Percentiles rank a stretch among this genome's conserved stretches.
Conservation (phyloP, 2,329 filamentous ascomycete species). For the Epichloe bromicola region DNA sequence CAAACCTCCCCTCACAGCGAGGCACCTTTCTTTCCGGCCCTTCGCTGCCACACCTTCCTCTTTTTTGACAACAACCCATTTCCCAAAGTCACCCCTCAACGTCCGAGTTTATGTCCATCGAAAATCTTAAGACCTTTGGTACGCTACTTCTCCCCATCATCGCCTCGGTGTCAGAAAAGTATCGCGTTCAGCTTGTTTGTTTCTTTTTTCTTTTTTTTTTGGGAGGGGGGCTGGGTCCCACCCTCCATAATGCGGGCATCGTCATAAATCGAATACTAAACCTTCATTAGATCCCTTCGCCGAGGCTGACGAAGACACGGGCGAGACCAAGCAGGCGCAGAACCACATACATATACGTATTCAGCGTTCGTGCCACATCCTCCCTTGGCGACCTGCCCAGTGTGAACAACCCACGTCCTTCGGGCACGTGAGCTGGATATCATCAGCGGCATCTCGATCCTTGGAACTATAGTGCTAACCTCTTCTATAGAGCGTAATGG, state of each 20-base stretch:
- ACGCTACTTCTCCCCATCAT: constrained; percentile 21
- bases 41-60: constrained; percentile 32
- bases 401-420: background rate
- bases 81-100: constrained; percentile 44
- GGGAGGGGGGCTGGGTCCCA: background rate
- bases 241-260: constrained; percentile 13
- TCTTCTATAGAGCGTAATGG: constrained; percentile 83
- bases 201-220: too few relatives aligned
- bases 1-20: constrained; percentile 26
- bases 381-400: background rate
- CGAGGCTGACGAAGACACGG: constrained; percentile 99
- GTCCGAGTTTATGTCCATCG: constrained; percentile 96
- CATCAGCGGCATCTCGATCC: background rate
- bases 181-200: background rate
- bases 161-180: background rate
- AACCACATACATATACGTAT: constrained; percentile 99
- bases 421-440: constrained; percentile 2
- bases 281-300: constrained; percentile 83
- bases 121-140: constrained; percentile 97
- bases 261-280: background rate
- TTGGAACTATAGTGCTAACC: constrained; percentile 24
- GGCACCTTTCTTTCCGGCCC: constrained; percentile 27
- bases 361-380: constrained; percentile 59
- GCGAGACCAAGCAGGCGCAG: constrained; percentile 87
- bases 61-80: constrained; percentile 28